A percentile compares a stretch with the other conserved stretches of the same genome.
Conservation (phyloP, 495 filamentous ascomycete genomes). For the Pseudotulostoma volvatum region DNA sequence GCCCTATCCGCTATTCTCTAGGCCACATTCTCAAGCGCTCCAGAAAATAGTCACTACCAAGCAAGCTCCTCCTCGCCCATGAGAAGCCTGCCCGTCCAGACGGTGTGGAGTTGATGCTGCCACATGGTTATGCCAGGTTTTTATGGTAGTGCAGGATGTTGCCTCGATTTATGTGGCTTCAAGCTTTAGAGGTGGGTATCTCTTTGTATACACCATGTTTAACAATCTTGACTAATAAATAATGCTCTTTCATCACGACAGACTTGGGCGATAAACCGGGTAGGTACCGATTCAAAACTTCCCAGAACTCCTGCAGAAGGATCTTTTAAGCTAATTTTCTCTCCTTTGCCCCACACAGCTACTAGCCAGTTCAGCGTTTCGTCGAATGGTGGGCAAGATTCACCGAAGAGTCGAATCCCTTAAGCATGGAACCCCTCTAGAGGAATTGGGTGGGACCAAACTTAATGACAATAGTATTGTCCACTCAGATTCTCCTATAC, state of each 20-base stretch:
- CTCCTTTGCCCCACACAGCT: slow-evolving; percentile 25
- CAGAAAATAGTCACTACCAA: no score
- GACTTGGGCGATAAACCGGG: slow-evolving; percentile 27
- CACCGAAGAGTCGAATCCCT: slow-evolving; percentile 37
- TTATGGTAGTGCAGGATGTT: no score
- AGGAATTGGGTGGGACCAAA: slow-evolving; percentile 40
- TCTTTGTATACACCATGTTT: neutral
- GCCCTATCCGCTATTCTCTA: no score
- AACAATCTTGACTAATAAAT: slow-evolving; percentile 2
- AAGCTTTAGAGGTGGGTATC: slow-evolving; percentile 30
- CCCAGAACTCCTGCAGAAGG: slow-evolving; percentile 4
- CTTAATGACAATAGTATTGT: slow-evolving; percentile 32
- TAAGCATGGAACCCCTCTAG: slow-evolving; percentile 37
- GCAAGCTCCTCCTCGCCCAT: no score
- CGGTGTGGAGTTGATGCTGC: no score
- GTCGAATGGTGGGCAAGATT: slow-evolving; percentile 37
- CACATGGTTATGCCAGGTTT: no score
- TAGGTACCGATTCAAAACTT: slow-evolving; percentile 10
- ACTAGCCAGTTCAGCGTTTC: slow-evolving; percentile 42
- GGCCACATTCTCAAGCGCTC: no score
- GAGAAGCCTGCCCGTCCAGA: no score
- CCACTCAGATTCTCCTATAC: neutral
- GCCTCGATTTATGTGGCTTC: slow-evolving; percentile 23
- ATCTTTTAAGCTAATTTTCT: neutral
- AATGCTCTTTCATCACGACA: slow-evolving; percentile 5